These are phyloP conservation scores for Jacaranda mimosifolia DNA, from an alignment of 257 asterid species.

Conservation along the genomic window DNA sequence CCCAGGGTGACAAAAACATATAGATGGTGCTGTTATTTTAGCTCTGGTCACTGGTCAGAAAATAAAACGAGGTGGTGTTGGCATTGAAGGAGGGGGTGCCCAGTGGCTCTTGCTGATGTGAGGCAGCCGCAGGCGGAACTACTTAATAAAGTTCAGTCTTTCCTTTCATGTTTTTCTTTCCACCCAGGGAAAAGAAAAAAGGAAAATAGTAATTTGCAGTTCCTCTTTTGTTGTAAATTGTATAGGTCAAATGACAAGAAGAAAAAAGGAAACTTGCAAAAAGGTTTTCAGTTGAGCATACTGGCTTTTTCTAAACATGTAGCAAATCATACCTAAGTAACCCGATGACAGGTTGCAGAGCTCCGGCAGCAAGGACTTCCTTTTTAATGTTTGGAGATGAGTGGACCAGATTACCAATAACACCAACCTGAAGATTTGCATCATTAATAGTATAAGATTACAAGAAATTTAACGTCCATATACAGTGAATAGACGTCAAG, in stretches of 20 bases:
- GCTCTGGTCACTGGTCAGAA: not conserved
- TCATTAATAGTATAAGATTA: conserved; percentile 30
- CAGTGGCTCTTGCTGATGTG: conserved; percentile 6
- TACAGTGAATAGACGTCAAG: conserved; percentile 16
- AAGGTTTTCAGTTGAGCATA: not conserved
- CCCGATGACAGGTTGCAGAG: conserved; percentile 97
- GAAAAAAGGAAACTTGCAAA: conserved; percentile 1
- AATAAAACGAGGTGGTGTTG: not conserved
- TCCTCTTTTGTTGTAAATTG: conserved; percentile 12
- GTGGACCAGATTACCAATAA: conserved; percentile 96
- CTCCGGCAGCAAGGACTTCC: conserved; percentile 97
- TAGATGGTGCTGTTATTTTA: not conserved
- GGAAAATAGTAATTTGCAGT: not conserved
- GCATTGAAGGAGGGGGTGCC: not conserved
- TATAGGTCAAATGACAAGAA: not conserved
- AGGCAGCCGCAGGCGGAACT: not conserved
- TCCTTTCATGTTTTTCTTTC: not conserved
- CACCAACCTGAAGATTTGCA: conserved; percentile 84
- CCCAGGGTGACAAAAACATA: no score
- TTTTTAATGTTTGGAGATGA: conserved; percentile 96
- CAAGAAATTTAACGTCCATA: not conserved
- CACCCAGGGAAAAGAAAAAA: not conserved
- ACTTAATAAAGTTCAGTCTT: not conserved
- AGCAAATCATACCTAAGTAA: conserved; percentile 72
- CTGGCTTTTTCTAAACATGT: not conserved